Evolutionary conservation across 805 yeast species (phyloP).

Genomic region (Yamadazyma nakazawae): DNA sequence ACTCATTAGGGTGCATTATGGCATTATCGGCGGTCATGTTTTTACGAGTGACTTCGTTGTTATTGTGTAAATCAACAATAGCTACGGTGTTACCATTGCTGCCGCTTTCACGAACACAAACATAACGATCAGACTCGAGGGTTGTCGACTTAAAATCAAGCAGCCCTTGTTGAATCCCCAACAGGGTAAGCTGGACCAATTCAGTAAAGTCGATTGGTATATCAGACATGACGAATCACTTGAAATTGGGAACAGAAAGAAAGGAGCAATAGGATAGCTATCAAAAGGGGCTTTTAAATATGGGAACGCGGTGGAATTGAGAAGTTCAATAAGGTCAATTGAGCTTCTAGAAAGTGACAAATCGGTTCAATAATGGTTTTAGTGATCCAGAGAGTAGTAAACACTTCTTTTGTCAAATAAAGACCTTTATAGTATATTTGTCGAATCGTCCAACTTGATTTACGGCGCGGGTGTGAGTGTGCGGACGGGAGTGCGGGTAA

Average conservation of each 20-base stretch:
- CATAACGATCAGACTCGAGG: constrained; percentile 86
- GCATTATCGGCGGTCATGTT: constrained; percentile 98
- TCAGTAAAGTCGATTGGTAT: constrained; percentile 97
- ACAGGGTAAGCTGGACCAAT: constrained; percentile 79
- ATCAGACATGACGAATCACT: constrained; percentile 38
- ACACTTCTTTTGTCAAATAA: neutral
- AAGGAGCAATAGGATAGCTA: no score
- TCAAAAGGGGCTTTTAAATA: no score
- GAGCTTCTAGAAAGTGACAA: neutral
- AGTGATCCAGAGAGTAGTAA: neutral
- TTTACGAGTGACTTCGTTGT: constrained; percentile 79
- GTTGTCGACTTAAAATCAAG: constrained; percentile 93
- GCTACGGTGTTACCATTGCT: constrained; percentile 83
- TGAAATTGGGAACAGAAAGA: neutral
- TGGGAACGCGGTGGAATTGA: neutral
- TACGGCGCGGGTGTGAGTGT: neutral
- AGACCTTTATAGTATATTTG: neutral
- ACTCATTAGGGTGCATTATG: constrained; percentile 88
- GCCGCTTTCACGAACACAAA: constrained; percentile 70
- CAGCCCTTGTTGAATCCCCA: constrained; percentile 82
- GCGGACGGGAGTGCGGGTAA: neutral
- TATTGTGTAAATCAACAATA: constrained; percentile 78
- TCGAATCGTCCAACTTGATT: neutral
- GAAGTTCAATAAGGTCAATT: neutral
- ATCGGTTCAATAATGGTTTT: neutral